A percentile compares a stretch with the other conserved stretches of the same genome.
Evolutionary conservation across 495 filamentous ascomycete species (phyloP).

Genomic region (Lindgomyces ingoldianus): DNA sequence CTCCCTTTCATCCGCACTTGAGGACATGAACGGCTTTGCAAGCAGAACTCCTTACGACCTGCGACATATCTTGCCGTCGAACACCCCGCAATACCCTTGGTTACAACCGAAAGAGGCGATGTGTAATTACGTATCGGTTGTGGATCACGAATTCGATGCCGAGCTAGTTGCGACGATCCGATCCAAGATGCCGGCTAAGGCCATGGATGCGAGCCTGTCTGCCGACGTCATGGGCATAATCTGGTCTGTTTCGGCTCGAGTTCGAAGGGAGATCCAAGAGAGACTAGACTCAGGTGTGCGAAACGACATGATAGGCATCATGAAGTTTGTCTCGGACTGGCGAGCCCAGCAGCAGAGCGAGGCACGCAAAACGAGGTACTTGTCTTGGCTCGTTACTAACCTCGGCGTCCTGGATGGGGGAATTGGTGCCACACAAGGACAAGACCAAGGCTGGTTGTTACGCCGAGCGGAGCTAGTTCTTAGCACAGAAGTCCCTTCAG

Average conservation of each 20-base stretch:
- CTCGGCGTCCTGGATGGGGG: constrained; percentile 22
- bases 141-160: constrained; percentile 22
- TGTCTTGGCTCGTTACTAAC: constrained; percentile 31
- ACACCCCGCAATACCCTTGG: constrained; percentile 13
- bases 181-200: neutral
- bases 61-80: constrained; percentile 15
- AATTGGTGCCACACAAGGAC: neutral
- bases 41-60: constrained; percentile 31
- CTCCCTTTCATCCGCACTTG: constrained; percentile 10
- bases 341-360: constrained; percentile 8
- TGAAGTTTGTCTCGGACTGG: constrained; percentile 26
- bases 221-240: constrained; percentile 4
- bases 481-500: constrained; percentile 17
- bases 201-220: constrained; percentile 9
- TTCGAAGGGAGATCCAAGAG: constrained; percentile 17
- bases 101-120: constrained; percentile 19
- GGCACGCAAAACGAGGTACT: constrained; percentile 2
- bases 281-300: constrained; percentile 11
- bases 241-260: constrained; percentile 13
- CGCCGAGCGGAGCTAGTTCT: constrained; percentile 13
- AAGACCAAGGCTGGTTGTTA: constrained; percentile 17
- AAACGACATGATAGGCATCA: constrained; percentile 27
- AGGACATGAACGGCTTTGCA: constrained; percentile 1
- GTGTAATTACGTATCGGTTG: constrained; percentile 25
- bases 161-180: constrained; percentile 15